Percentiles rank a stretch among this genome's conserved stretches.
Conservation (phyloP, 2,329 filamentous ascomycete species). For the Colletotrichum spinosum region DNA sequence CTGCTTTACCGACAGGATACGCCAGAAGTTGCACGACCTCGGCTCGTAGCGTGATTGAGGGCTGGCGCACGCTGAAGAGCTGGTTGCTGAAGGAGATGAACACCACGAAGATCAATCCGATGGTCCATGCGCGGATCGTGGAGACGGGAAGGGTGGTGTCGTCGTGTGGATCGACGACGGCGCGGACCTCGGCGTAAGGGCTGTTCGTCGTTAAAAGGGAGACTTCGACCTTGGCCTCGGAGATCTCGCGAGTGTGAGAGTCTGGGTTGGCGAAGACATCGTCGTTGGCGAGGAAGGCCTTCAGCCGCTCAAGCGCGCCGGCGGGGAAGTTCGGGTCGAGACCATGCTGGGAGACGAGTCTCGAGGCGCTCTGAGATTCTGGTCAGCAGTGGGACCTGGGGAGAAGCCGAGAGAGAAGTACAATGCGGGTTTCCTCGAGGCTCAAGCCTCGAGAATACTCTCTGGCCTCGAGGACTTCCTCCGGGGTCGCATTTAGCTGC, state of each 20-base stretch:
- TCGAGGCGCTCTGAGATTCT: conserved; percentile 35
- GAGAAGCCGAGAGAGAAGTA: neutral
- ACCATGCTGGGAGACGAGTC: conserved; percentile 53
- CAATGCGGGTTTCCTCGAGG: conserved; percentile 16
- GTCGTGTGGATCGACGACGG: conserved; percentile 57
- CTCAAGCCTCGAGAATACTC: conserved; percentile 24
- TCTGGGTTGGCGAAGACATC: conserved; percentile 40
- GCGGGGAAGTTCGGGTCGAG: conserved; percentile 61
- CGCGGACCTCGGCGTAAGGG: conserved; percentile 56
- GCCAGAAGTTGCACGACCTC: conserved; percentile 55
- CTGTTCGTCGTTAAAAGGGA: conserved; percentile 49
- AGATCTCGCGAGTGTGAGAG: conserved; percentile 43
- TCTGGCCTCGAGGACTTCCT: conserved; percentile 42
- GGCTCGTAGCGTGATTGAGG: conserved; percentile 52
- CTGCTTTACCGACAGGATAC: conserved; percentile 50
- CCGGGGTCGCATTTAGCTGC: conserved; percentile 41
- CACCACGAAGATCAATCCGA: conserved; percentile 51
- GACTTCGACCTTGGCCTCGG: conserved; percentile 47
- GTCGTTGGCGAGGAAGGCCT: conserved; percentile 49
- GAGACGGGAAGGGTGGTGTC: conserved; percentile 52
- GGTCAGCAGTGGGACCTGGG: conserved; percentile 29
- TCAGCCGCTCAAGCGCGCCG: conserved; percentile 53
- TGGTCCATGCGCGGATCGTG: conserved; percentile 54
- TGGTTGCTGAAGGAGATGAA: conserved; percentile 49
- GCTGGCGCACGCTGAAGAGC: conserved; percentile 56